phyloP scores from a whole-genome alignment of 1,284 basidiomycete genomes.

The Naganishia sp. region DNA sequence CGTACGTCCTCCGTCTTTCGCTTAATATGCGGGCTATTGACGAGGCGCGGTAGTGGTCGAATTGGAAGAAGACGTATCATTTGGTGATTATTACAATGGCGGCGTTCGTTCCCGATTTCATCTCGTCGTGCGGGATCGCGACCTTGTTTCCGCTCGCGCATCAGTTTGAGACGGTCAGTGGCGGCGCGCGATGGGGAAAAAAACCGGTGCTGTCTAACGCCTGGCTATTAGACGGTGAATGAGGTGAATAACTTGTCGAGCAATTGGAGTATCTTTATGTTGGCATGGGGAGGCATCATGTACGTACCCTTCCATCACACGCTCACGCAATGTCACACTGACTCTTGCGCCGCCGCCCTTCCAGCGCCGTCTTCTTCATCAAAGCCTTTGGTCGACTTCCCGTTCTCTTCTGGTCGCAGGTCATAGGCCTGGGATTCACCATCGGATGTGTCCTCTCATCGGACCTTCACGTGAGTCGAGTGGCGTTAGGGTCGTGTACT shows the following conservation, averaged over 20 bases:
- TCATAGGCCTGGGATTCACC: conserved; percentile 26
- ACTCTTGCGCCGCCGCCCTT: too few relatives aligned
- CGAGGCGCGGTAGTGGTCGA: too few relatives aligned
- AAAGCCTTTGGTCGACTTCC: conserved; percentile 26
- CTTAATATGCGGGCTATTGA: too few relatives aligned
- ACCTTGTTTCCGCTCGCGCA: conserved; percentile 20
- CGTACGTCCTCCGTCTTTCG: too few relatives aligned
- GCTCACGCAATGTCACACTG: too few relatives aligned
- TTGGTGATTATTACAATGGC: conserved; percentile 28
- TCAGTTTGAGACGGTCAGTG: conserved; percentile 20
- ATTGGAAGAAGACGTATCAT: conserved; percentile 27
- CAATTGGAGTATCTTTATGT: conserved; percentile 28
- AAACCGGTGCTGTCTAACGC: not conserved
- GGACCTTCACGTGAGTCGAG: not conserved
- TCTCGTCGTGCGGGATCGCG: conserved; percentile 28
- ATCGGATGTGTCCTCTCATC: conserved; percentile 22
- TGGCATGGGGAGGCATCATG: conserved; percentile 28
- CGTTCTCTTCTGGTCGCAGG: conserved; percentile 23
- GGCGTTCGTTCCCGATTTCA: conserved; percentile 26
- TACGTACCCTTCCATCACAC: too few relatives aligned
- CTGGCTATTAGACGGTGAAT: not conserved
- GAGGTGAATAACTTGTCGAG: conserved; percentile 15
- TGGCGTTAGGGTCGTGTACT: not conserved
- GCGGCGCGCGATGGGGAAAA: not conserved
- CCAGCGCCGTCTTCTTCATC: conserved; percentile 29